Base-by-base conservation (phyloP, 306 rosid genomes). In the Dryas alaskensis region DNA sequence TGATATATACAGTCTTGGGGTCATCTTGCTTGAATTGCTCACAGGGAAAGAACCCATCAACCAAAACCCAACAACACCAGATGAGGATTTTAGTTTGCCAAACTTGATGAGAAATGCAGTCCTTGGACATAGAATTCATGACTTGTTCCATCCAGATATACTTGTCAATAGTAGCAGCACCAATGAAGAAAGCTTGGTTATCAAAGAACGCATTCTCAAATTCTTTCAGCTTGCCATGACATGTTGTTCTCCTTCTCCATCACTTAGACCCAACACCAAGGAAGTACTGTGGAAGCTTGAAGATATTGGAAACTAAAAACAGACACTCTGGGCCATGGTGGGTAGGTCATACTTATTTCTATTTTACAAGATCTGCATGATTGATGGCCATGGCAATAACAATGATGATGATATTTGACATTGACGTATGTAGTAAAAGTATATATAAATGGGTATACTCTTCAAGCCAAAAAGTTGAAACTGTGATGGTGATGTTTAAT, bases 41-140 rank as follows among this genome's bases (percentile, higher is more conserved):
- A 88, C 98, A 1, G 88, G 98, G 72, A 90, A 87, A 74, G 97
- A 95, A 59, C 90, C 96, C 10, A 80, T 87, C 75, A 86, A 87
- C 25, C 90, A 85, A 66, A 87, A 88, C 27, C 90, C 96, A 0
- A 90, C 97, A 0, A 81, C 90, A 39, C 89, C 96, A 0, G 93
- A 90, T 58, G 97, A 90, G 82, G 97, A 92, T 80, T 92, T 90
- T 84, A 88, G 87, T 79, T 63, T 95, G 82, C 97, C 99, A 43
- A 78, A 88, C 81, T 82, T 87, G 59, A 89, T 95, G 90, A 73
- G 96, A 77, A 90, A 84, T 72, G 93, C 97, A 1, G 89, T 87
- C 10, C 88, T 92, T 50, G 96, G 88, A 61, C 92, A 86, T 17
- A 84, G 93, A 82, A 83, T 92, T 51, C 40, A 85, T 8, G 99